A percentile compares a stretch with the other conserved stretches of the same genome.
Evolutionary conservation across 2,329 filamentous ascomycete genomes (phyloP).

Genomic region (Aciculosporium take): DNA sequence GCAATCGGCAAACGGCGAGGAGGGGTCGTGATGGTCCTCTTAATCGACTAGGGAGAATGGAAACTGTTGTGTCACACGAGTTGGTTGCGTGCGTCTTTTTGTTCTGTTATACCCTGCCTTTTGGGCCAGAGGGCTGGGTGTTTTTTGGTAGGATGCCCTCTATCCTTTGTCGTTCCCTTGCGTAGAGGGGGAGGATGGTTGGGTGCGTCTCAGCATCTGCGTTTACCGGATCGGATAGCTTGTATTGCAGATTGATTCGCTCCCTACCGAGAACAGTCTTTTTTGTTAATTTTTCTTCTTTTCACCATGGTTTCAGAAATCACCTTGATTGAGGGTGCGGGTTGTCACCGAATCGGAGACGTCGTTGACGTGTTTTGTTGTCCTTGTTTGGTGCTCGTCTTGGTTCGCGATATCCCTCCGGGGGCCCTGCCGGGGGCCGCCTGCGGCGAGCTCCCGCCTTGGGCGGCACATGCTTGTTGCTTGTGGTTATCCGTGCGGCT

Average conservation of each 20-base stretch:
- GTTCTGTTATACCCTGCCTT: slow-evolving; percentile 4
- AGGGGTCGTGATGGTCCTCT: slow-evolving; percentile 8
- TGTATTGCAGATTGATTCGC: slow-evolving; percentile 2
- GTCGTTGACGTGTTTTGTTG: no score
- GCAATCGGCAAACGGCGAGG: slow-evolving; percentile 19
- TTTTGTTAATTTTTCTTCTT: not conserved
- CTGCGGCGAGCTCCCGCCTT: no score
- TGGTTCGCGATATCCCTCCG: no score
- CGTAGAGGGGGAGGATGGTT: not conserved
- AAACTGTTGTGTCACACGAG: slow-evolving; percentile 6
- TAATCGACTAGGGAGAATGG: slow-evolving; percentile 7
- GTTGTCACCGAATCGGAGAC: slow-evolving; percentile 12
- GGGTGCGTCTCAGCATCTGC: not conserved
- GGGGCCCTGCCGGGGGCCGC: no score
- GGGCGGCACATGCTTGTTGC: no score
- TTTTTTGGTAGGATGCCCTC: not conserved
- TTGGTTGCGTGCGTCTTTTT: slow-evolving; percentile 6
- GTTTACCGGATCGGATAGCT: not conserved
- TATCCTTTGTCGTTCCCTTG: not conserved
- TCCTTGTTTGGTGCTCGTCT: not conserved
- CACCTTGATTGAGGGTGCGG: slow-evolving; percentile 10
- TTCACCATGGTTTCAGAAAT: not conserved
- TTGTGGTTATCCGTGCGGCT: no score
- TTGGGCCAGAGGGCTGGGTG: slow-evolving; percentile 3
- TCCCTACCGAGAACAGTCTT: slow-evolving; percentile 1